Percentiles rank a stretch among this genome's conserved stretches.
Evolutionary conservation across 169 alveolate genomes (phyloP).

Genomic region (Besnoitia besnoiti): DNA sequence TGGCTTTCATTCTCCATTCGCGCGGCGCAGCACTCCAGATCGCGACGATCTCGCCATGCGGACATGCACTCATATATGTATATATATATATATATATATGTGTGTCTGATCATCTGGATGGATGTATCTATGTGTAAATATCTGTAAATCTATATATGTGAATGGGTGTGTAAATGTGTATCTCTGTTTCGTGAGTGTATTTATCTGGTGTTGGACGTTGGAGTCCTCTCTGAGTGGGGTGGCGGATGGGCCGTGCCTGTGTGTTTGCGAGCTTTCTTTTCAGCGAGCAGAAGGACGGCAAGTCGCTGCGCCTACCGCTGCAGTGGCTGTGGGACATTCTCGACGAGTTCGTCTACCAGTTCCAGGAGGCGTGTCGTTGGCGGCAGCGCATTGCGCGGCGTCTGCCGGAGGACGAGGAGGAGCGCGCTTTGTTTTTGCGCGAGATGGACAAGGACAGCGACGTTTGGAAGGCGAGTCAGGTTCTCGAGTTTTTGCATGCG

Average conservation of each 20-base stretch:
- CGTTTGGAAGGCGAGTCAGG: slow-evolving; percentile 53
- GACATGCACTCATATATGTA: not conserved
- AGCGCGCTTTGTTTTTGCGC: slow-evolving; percentile 50
- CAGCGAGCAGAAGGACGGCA: slow-evolving; percentile 49
- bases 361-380: slow-evolving; percentile 82
- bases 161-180: too few relatives aligned
- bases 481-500: slow-evolving; percentile 31
- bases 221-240: too few relatives aligned
- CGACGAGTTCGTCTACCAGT: slow-evolving; percentile 85
- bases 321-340: slow-evolving; percentile 87
- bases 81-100: not conserved
- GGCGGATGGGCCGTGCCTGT: too few relatives aligned
- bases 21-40: too few relatives aligned
- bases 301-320: slow-evolving; percentile 79
- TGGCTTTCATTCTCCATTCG: too few relatives aligned
- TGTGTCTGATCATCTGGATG: not conserved
- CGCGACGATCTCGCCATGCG: too few relatives aligned
- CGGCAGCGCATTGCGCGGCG: slow-evolving; percentile 56
- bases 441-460: slow-evolving; percentile 48
- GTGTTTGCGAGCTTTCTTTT: too few relatives aligned
- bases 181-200: too few relatives aligned
- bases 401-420: slow-evolving; percentile 71
- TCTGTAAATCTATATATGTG: not conserved
- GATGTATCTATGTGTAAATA: not conserved
- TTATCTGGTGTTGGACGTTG: too few relatives aligned